A percentile compares a stretch with the other conserved stretches of the same genome.
These are phyloP conservation scores for Rhytidiadelphus loreus DNA, from an alignment of 225 moss, liverwort and hornwort genomes.

Conservation along the genomic window DNA sequence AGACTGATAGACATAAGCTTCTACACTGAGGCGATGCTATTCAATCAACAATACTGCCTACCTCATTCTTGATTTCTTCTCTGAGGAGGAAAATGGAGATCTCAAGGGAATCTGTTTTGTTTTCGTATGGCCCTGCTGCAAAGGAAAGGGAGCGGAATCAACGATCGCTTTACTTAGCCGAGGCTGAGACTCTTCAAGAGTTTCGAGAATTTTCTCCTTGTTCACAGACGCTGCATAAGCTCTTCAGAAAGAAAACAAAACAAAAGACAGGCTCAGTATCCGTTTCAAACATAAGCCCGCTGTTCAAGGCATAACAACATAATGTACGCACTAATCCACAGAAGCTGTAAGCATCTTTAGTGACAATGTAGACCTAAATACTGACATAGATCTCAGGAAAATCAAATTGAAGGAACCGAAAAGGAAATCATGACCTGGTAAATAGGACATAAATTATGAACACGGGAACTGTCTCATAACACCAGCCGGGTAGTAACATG, in stretches of 20 bases:
- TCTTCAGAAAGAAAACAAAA: constrained; percentile 42
- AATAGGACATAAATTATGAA: background rate
- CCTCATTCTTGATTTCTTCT: constrained; percentile 74
- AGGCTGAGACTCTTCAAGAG: constrained; percentile 93
- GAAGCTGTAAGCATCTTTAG: background rate
- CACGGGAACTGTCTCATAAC: background rate
- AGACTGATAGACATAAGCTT: background rate
- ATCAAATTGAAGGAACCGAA: background rate
- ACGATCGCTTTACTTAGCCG: constrained; percentile 83
- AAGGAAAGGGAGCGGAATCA: constrained; percentile 85
- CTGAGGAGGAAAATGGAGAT: constrained; percentile 37
- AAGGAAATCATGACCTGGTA: background rate
- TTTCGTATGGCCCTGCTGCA: constrained; percentile 71
- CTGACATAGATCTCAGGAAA: background rate
- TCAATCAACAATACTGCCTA: background rate
- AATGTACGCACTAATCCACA: background rate
- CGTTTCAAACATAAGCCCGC: background rate
- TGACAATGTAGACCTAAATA: background rate
- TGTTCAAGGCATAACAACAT: background rate
- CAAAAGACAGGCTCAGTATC: constrained; percentile 13
- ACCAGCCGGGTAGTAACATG: background rate
- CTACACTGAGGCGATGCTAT: background rate
- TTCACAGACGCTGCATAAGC: constrained; percentile 88
- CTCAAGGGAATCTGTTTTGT: constrained; percentile 21
- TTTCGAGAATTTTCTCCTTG: constrained; percentile 95